Percentiles rank a stretch among this genome's conserved stretches.
These are phyloP conservation scores for Phaeosphaeria sp. DNA, from an alignment of 2,329 filamentous ascomycete genomes.

Conservation along the genomic window DNA sequence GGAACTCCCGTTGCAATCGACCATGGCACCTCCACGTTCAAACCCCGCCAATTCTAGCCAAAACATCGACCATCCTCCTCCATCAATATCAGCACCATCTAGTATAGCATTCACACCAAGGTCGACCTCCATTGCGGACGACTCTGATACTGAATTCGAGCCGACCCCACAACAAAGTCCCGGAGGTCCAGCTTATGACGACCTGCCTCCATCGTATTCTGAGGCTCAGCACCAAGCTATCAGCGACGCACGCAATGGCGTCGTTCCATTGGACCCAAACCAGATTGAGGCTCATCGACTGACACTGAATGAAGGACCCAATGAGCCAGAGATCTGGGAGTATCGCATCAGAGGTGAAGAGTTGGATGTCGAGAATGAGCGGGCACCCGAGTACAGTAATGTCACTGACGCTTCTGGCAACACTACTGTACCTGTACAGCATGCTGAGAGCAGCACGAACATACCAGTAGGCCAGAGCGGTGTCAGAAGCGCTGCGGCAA, in stretches of 20 bases:
- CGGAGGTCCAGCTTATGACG: slow-evolving; percentile 43
- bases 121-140: slow-evolving; percentile 39
- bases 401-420: slow-evolving; percentile 20
- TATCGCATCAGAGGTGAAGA: slow-evolving; percentile 30
- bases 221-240: slow-evolving; percentile 42
- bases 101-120: slow-evolving; percentile 34
- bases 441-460: slow-evolving; percentile 23
- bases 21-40: slow-evolving; percentile 32
- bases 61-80: slow-evolving; percentile 16
- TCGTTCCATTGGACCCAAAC: slow-evolving; percentile 32
- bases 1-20: neutral
- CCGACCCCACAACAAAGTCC: slow-evolving; percentile 41
- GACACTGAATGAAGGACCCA: slow-evolving; percentile 27
- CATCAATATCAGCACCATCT: slow-evolving; percentile 22
- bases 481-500: slow-evolving; percentile 1
- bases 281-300: slow-evolving; percentile 37
- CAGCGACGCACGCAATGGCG: slow-evolving; percentile 34
- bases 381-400: slow-evolving; percentile 28
- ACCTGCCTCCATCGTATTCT: slow-evolving; percentile 47
- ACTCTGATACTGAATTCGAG: slow-evolving; percentile 40
- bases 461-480: slow-evolving; percentile 32
- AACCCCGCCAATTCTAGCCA: slow-evolving; percentile 14
- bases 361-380: slow-evolving; percentile 23
- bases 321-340: slow-evolving; percentile 33
- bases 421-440: slow-evolving; percentile 34